Conservation (phyloP, 768 basidiomycete genomes). For the Pisolithus albus region DNA sequence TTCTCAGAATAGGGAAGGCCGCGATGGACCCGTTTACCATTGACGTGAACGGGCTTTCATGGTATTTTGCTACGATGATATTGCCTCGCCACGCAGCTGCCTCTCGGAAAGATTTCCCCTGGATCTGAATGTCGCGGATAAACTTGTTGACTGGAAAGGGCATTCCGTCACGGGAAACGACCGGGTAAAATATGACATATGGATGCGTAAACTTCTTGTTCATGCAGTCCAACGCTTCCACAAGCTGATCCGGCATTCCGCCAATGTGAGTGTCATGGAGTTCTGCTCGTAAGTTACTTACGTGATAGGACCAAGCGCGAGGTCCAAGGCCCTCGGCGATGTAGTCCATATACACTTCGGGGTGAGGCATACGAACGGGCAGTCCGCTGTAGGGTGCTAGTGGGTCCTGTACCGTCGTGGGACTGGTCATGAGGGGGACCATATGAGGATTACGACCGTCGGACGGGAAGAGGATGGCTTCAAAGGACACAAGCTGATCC, state of each 20-base stretch:
- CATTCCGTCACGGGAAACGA: constrained; percentile 71
- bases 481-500: constrained; percentile 59
- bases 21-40: constrained; percentile 77
- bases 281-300: constrained; percentile 26
- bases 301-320: constrained; percentile 69
- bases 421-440: constrained; percentile 72
- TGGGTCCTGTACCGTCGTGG: constrained; percentile 34
- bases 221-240: constrained; percentile 76
- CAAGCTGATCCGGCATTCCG: constrained; percentile 38
- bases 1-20: constrained; percentile 76
- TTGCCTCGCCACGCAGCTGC: constrained; percentile 73
- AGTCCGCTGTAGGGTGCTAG: constrained; percentile 39
- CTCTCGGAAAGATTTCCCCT: constrained; percentile 55
- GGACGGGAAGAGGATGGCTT: constrained; percentile 72
- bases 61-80: constrained; percentile 68
- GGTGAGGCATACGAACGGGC: constrained; percentile 67
- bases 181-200: constrained; percentile 77
- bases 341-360: constrained; percentile 82
- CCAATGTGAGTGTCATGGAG: constrained; percentile 13
- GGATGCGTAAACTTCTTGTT: constrained; percentile 70
- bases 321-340: constrained; percentile 67
- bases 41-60: constrained; percentile 36
- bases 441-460: constrained; percentile 71
- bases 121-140: constrained; percentile 73
- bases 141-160: constrained; percentile 75